These are phyloP conservation scores for Cryoendolithus antarcticus DNA, from an alignment of 2,329 filamentous ascomycete genomes.

Conservation along the genomic window DNA sequence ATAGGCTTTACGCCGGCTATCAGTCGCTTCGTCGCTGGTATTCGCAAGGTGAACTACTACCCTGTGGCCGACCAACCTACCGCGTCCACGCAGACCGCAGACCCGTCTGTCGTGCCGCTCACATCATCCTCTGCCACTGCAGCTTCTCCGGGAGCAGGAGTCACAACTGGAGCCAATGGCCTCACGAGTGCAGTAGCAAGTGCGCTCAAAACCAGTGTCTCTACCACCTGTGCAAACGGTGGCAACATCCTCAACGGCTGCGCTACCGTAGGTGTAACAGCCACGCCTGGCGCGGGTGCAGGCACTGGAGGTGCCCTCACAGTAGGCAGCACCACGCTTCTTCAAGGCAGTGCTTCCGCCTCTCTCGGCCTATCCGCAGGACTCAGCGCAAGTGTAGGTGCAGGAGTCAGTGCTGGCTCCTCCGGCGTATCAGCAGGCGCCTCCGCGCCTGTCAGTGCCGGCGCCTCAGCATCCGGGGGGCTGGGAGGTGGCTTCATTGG, in stretches of 20 bases:
- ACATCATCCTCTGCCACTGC: too few species aligned
- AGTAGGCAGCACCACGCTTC: slow-evolving; percentile 3
- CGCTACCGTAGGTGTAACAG: slow-evolving; percentile 1
- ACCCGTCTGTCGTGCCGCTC: too few species aligned
- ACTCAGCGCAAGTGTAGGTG: background rate
- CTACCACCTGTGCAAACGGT: slow-evolving; percentile 5
- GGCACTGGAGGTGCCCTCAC: slow-evolving; percentile 2
- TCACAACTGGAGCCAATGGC: too few species aligned
- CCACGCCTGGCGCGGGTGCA: background rate
- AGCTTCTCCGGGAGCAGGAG: too few species aligned
- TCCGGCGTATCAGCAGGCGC: slow-evolving; percentile 1
- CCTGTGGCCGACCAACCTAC: too few species aligned
- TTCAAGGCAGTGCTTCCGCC: background rate
- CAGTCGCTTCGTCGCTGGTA: slow-evolving; percentile 7
- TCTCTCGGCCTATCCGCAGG: slow-evolving; percentile 2
- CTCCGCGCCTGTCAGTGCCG: too few species aligned
- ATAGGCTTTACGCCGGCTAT: slow-evolving; percentile 6
- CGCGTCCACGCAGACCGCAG: too few species aligned
- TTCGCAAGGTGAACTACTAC: slow-evolving; percentile 12
- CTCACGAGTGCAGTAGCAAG: too few species aligned
- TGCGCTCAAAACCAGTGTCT: too few species aligned
- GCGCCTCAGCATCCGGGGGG: too few species aligned
- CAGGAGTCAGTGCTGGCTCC: slow-evolving; percentile 2
- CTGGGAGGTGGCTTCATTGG: too few species aligned
- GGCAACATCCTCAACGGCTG: slow-evolving; percentile 7